Evolutionary conservation across 345 rosid species (phyloP), one percentile per base, ranked within the genome.

Genomic region (Iberis pinnata): DNA sequence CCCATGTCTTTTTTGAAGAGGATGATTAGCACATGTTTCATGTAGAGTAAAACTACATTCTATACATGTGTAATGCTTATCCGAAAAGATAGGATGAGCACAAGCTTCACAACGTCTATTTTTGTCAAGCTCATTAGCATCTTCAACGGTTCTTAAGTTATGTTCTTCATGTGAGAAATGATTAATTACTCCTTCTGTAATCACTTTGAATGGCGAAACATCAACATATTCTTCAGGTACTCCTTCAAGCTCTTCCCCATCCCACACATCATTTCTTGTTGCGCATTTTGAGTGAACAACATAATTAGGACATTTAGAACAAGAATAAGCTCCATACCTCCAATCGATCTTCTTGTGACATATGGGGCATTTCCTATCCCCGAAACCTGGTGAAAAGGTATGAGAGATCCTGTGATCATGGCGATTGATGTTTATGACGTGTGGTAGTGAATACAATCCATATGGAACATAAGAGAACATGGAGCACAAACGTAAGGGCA

Each of bases 11-110:
- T 33, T 57, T 13, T 5, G 17, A 14, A 1, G 52, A 57, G 53
- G 53, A 45, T 44, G 62, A 57, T 57, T 57, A 14, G 62, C 62
- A 33, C 62, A 57, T 1, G 24, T 2, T 35, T 57, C 53, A 2
- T 57, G 62, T 13, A 57, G 20, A 2, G 22, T 4, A 33, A 33
- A 44, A 12, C 10, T 3, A 8, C 52, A 57, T 33, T 57, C 32
- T 40, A 12, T 3, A 22, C 61, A 56, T 1, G 1, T 56, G 22
- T 56, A 56, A 1, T 29, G 17, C 15, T 0, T 19, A 7, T 43
- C 51, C 1, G 9, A 41, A 18, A 9, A 29, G 31, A 56, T 43
- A 8, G 41, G 49, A 43, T 0, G 29, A 0, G 10, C 4, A 11
- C 61, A 56, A 42, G 50, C 50, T 56, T 31, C 35, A 22, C 25